phyloP scores from a whole-genome alignment of 306 rosid genomes.

The Phaseolus lunatus region DNA sequence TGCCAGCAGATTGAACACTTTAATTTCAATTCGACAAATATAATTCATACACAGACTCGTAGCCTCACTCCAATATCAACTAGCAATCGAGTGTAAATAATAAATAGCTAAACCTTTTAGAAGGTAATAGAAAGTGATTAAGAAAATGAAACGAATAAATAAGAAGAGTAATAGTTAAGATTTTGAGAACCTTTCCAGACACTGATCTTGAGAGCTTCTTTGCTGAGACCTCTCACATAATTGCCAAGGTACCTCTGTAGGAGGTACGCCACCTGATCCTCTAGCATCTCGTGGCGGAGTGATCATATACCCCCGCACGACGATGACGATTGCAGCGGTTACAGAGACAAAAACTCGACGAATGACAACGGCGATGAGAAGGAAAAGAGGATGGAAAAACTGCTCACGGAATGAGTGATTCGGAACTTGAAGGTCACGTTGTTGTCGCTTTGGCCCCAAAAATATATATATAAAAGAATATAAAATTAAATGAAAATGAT shows the following conservation, averaged over 20 bases:
- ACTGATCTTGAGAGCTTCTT: slow-evolving; percentile 98
- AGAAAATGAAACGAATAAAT: neutral
- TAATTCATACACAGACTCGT: slow-evolving; percentile 6
- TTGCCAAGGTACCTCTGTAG: slow-evolving; percentile 97
- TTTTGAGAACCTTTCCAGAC: slow-evolving; percentile 81
- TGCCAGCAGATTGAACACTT: slow-evolving; percentile 25
- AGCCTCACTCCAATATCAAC: slow-evolving; percentile 41
- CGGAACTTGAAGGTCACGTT: slow-evolving; percentile 55
- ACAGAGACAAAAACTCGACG: slow-evolving; percentile 7
- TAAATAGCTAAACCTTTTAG: neutral
- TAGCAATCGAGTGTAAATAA: slow-evolving; percentile 30
- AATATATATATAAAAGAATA: neutral
- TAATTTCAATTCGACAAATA: slow-evolving; percentile 3
- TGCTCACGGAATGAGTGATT: slow-evolving; percentile 36
- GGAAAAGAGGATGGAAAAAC: neutral
- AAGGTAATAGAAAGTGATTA: neutral
- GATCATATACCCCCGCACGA: slow-evolving; percentile 42
- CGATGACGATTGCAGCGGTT: slow-evolving; percentile 39
- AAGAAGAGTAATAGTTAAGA: neutral
- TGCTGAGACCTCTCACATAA: slow-evolving; percentile 89
- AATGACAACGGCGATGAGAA: neutral
- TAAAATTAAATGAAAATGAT: neutral
- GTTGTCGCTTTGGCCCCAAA: neutral
- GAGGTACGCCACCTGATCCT: slow-evolving; percentile 96
- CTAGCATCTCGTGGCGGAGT: slow-evolving; percentile 72